These are phyloP conservation scores for Rhizophagus prolifer DNA, from an alignment of 192 early-diverging fungal genomes.

Conservation along the genomic window DNA sequence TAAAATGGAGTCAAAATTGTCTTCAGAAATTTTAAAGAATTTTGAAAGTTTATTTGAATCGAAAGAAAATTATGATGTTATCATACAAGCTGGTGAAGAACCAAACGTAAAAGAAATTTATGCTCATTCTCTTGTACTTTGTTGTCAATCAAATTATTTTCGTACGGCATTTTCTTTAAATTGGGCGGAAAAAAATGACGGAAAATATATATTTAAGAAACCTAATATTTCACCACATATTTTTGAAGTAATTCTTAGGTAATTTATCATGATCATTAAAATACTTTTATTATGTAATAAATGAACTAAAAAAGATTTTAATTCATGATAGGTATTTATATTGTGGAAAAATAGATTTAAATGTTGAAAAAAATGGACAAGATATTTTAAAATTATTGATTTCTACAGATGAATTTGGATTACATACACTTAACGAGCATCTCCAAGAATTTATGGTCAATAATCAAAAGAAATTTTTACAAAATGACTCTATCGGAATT, in stretches of 20 bases:
- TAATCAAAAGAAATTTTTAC: neutral
- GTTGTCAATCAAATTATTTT: neutral
- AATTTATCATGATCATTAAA: neutral
- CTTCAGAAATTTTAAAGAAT: neutral
- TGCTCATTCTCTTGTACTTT: neutral
- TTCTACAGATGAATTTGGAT: neutral
- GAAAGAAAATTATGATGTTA: neutral
- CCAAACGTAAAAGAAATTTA: neutral
- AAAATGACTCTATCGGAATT: neutral
- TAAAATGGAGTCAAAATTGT: too few relatives aligned
- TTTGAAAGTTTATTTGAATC: neutral
- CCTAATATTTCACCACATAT: neutral
- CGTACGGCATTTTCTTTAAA: neutral
- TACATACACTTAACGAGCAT: neutral
- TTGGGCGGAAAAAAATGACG: neutral
- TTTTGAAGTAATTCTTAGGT: neutral
- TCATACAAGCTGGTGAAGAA: neutral
- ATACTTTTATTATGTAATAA: too few relatives aligned
- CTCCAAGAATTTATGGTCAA: neutral
- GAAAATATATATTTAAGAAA: conserved; percentile 1
- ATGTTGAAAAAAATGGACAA: neutral
- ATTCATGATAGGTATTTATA: neutral
- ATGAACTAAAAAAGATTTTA: neutral
- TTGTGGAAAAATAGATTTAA: neutral
- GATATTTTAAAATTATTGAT: neutral